These are phyloP conservation scores for Argentina anserina DNA, from an alignment of 306 rosid species.

Conservation along the genomic window DNA sequence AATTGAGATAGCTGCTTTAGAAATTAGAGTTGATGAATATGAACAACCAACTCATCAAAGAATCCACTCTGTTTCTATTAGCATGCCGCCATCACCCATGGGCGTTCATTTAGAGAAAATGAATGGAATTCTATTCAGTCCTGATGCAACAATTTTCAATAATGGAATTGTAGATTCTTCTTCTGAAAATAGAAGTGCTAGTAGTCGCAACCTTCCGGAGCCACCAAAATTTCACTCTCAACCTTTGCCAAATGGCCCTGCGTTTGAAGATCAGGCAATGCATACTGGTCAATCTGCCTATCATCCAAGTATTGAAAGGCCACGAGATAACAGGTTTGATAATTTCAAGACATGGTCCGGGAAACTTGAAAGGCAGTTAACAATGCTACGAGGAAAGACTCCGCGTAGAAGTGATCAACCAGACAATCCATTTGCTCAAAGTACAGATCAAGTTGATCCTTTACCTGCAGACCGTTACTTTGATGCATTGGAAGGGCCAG, in stretches of 20 bases:
- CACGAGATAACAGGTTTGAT: constrained; percentile 60
- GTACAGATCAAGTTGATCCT: constrained; percentile 28
- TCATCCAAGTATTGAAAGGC: constrained; percentile 35
- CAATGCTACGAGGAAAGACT: constrained; percentile 58
- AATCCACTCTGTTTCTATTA: constrained; percentile 53
- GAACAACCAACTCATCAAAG: constrained; percentile 42
- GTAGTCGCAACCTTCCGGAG: constrained; percentile 20
- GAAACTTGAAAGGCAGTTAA: constrained; percentile 62
- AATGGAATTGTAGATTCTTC: constrained; percentile 21
- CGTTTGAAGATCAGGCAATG: constrained; percentile 12
- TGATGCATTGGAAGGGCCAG: constrained; percentile 49
- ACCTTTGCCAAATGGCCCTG: constrained; percentile 49
- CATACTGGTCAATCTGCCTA: constrained; percentile 14
- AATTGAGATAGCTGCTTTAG: constrained; percentile 21
- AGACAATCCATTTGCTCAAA: constrained; percentile 25
- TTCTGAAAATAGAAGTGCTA: constrained; percentile 2
- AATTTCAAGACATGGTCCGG: constrained; percentile 84
- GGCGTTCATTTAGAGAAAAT: constrained; percentile 23
- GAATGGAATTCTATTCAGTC: constrained; percentile 38
- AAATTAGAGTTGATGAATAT: constrained; percentile 26
- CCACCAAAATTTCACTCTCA: constrained; percentile 55
- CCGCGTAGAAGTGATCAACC: constrained; percentile 11
- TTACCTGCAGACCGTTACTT: constrained; percentile 63
- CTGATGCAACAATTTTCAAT: constrained; percentile 26
- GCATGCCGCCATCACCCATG: constrained; percentile 68